Evolutionary conservation across 345 rosid species (phyloP).

Genomic region (Hevea brasiliensis): DNA sequence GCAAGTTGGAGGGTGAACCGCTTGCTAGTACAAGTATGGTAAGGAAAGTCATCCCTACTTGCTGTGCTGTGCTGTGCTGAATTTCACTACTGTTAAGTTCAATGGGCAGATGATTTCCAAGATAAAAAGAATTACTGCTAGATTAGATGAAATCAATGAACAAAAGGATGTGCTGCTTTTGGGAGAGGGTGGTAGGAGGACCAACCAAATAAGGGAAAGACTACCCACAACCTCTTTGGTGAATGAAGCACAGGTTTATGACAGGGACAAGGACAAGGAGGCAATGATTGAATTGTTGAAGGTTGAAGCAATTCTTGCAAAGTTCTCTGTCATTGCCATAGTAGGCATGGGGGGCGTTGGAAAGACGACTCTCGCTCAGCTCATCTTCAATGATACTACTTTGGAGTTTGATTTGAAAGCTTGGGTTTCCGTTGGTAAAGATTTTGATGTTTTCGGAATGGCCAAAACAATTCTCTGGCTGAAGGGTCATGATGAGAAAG

Average conservation of each 20-base stretch:
- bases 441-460: not conserved
- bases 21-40: not conserved
- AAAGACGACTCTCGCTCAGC: no score
- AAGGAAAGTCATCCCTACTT: not conserved
- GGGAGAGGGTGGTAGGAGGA: not conserved
- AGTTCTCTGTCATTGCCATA: not conserved
- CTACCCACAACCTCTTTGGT: not conserved
- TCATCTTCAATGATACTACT: not conserved
- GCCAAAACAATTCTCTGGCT: not conserved
- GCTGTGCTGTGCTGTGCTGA: not conserved
- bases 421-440: conserved; percentile 3
- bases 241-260: not conserved
- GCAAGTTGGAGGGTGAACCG: not conserved
- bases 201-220: not conserved
- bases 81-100: not conserved
- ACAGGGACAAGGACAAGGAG: not conserved
- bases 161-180: not conserved
- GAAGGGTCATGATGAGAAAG: not conserved
- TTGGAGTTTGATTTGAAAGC: not conserved
- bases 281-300: not conserved
- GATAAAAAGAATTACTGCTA: conserved; percentile 3
- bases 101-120: conserved; percentile 11
- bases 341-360: no score
- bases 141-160: not conserved
- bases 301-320: not conserved